A percentile compares a stretch with the other conserved stretches of the same genome.
phyloP scores from a whole-genome alignment of 192 early-diverging fungal species.

The Coemansia sp. region DNA sequence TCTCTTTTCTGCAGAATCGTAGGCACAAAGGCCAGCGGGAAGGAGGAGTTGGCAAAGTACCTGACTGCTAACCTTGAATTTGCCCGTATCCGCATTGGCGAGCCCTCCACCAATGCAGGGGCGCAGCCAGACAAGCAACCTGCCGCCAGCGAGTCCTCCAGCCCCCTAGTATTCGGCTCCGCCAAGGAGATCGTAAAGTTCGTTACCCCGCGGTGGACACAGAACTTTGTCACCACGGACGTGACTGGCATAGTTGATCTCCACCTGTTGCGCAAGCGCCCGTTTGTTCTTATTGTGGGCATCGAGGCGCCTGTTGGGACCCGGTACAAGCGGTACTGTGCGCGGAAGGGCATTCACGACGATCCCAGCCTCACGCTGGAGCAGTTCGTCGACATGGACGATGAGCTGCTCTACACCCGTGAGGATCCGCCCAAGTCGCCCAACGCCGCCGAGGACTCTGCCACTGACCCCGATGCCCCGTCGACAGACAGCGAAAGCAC shows the following conservation, averaged over 20 bases:
- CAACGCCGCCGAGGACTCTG: conserved; percentile 6
- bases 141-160: neutral
- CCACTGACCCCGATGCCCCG: conserved; percentile 6
- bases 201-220: conserved; percentile 76
- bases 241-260: conserved; percentile 60
- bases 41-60: conserved; percentile 43
- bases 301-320: conserved; percentile 77
- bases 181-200: conserved; percentile 62
- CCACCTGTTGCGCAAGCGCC: conserved; percentile 61
- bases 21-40: conserved; percentile 53
- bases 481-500: conserved; percentile 6
- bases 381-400: conserved; percentile 62
- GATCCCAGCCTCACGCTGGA: conserved; percentile 46
- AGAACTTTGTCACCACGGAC: conserved; percentile 72
- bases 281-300: conserved; percentile 82
- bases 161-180: conserved; percentile 51
- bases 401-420: conserved; percentile 53
- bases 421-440: conserved; percentile 8
- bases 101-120: neutral
- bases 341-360: conserved; percentile 24
- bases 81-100: conserved; percentile 18
- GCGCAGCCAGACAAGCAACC: neutral
- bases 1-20: conserved; percentile 2
- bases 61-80: conserved; percentile 18
- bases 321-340: conserved; percentile 63